Conservation (phyloP, 1,139 yeast species). For the Lodderomyces margitis region DNA sequence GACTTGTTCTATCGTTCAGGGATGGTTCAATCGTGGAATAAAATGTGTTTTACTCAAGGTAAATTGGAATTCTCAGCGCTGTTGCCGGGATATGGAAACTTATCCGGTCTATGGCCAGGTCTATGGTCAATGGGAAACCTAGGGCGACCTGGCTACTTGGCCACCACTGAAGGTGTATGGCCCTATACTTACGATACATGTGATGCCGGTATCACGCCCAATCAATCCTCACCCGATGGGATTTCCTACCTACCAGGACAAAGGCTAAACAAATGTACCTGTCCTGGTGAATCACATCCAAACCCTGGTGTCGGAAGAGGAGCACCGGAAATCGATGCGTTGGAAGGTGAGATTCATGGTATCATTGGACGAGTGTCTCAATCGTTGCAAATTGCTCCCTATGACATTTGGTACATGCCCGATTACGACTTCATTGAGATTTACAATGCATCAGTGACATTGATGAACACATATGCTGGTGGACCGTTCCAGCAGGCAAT, state of each 20-base stretch:
- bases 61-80: slow-evolving; percentile 64
- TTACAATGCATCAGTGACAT: slow-evolving; percentile 56
- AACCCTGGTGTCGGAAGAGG: slow-evolving; percentile 79
- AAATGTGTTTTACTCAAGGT: slow-evolving; percentile 78
- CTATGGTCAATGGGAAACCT: slow-evolving; percentile 84
- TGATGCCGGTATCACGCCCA: slow-evolving; percentile 89
- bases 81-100: slow-evolving; percentile 69
- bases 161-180: slow-evolving; percentile 84
- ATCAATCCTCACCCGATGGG: slow-evolving; percentile 81
- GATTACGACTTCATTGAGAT: slow-evolving; percentile 71
- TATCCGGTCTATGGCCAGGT: slow-evolving; percentile 87
- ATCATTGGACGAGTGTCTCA: slow-evolving; percentile 72
- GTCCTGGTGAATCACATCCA: slow-evolving; percentile 77
- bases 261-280: slow-evolving; percentile 64
- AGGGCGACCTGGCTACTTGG: slow-evolving; percentile 79
- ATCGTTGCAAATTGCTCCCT: slow-evolving; percentile 80
- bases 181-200: slow-evolving; percentile 81
- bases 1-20: slow-evolving; percentile 74
- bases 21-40: slow-evolving; percentile 86
- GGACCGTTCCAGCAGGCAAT: slow-evolving; percentile 86
- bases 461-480: slow-evolving; percentile 75
- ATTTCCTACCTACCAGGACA: slow-evolving; percentile 78
- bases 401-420: slow-evolving; percentile 82
- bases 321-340: slow-evolving; percentile 83
- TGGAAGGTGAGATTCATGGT: slow-evolving; percentile 69